Evolutionary conservation across 2,329 filamentous ascomycete genomes (phyloP).

Genomic region (Clarireedia sp.): DNA sequence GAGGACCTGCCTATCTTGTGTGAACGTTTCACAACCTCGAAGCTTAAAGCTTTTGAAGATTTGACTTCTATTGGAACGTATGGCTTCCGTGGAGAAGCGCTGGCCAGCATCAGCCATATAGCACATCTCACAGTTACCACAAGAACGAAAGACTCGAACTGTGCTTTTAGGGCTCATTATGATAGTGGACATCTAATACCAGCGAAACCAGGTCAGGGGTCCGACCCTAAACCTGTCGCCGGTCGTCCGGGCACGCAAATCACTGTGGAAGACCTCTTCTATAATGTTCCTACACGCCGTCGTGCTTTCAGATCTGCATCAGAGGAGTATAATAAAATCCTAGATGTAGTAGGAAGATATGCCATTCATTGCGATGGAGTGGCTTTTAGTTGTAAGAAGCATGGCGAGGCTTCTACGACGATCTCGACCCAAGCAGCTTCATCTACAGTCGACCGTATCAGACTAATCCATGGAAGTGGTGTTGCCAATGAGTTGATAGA

Average conservation of each 20-base stretch:
- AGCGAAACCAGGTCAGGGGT: conserved; percentile 76
- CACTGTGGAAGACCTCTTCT: conserved; percentile 93
- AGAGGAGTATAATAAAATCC: conserved; percentile 96
- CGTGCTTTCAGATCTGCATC: conserved; percentile 84
- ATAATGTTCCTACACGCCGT: conserved; percentile 84
- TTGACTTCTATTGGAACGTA: conserved; percentile 85
- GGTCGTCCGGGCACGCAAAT: conserved; percentile 90
- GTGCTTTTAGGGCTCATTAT: conserved; percentile 87
- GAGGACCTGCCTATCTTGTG: conserved; percentile 89
- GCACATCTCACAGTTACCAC: conserved; percentile 93
- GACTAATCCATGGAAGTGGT: conserved; percentile 75
- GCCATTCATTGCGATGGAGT: conserved; percentile 88
- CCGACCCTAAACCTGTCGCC: conserved; percentile 80
- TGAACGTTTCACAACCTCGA: conserved; percentile 94
- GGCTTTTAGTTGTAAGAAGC: conserved; percentile 93
- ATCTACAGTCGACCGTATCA: conserved; percentile 71
- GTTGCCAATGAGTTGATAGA: conserved; percentile 85
- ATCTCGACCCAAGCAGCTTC: conserved; percentile 71
- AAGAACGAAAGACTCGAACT: conserved; percentile 77
- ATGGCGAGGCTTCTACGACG: conserved; percentile 76
- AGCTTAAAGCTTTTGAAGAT: conserved; percentile 89
- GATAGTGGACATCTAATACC: conserved; percentile 73
- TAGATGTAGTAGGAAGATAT: conserved; percentile 89
- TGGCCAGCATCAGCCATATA: conserved; percentile 97
- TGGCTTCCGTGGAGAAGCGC: conserved; percentile 92